Percentiles rank a stretch among this genome's conserved stretches.
Evolutionary conservation across 106 monocot genomes (phyloP).

Genomic region (Ottelia alismoides): DNA sequence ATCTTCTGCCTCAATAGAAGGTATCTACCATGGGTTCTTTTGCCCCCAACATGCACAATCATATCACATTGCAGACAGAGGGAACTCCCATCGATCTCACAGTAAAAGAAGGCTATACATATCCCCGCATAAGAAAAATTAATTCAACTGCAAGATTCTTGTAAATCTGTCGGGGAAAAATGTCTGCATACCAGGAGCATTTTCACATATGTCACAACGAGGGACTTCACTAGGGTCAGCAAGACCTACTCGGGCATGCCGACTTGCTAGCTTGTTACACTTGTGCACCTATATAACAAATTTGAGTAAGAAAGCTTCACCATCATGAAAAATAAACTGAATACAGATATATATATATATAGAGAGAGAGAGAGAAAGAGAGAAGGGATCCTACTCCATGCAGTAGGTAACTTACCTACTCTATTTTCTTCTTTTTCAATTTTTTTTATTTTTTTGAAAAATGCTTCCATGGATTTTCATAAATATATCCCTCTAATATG

Average conservation of each 20-base stretch:
- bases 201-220: constrained; percentile 83
- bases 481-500: no score
- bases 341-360: no score
- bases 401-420: no score
- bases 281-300: constrained; percentile 47
- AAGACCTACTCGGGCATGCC: constrained; percentile 83
- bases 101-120: constrained; percentile 81
- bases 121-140: not conserved
- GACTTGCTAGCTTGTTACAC: constrained; percentile 90
- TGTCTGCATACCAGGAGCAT: constrained; percentile 52
- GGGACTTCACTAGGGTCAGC: constrained; percentile 59
- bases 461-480: no score
- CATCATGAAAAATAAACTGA: no score
- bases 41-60: constrained; percentile 87
- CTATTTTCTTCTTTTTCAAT: no score
- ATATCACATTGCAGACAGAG: constrained; percentile 91
- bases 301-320: not conserved
- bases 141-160: no score
- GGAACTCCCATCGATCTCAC: constrained; percentile 86
- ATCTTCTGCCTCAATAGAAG: constrained; percentile 69
- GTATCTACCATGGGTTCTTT: constrained; percentile 76
- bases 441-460: no score
- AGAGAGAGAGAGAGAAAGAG: no score
- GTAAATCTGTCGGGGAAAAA: no score
- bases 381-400: no score